Conservation (phyloP, 176 grass and related monocot species). For the Cenchrus purpureus region DNA sequence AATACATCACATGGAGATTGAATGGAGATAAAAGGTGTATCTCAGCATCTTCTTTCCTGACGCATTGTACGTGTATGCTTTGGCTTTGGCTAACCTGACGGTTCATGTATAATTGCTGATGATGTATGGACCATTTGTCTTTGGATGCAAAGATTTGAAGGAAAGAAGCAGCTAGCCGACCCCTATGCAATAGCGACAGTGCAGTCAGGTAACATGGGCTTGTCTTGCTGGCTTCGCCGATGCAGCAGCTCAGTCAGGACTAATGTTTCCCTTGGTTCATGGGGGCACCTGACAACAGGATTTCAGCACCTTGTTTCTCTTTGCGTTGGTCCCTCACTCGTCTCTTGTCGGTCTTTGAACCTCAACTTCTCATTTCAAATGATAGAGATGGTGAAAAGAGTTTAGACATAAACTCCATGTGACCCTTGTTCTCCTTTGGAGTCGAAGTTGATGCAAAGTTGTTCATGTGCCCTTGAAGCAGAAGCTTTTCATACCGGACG, state of each 20-base stretch:
- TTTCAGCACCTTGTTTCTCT: constrained; percentile 18
- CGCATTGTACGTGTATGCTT: background rate
- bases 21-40: background rate
- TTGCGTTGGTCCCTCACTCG: background rate
- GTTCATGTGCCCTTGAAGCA: background rate
- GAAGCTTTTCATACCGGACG: background rate
- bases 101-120: background rate
- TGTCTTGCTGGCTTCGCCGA: background rate
- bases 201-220: constrained; percentile 41
- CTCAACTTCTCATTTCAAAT: background rate
- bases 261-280: background rate
- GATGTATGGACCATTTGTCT: constrained; percentile 40
- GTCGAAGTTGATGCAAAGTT: background rate
- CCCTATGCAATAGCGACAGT: background rate
- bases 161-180: background rate
- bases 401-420: background rate
- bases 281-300: constrained; percentile 6
- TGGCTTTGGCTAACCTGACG: background rate
- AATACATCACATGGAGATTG: constrained; percentile 25
- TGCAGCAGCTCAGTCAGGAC: background rate
- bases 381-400: too few species aligned
- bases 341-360: background rate
- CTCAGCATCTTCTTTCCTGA: constrained; percentile 32
- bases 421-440: background rate
- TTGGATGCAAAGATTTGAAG: background rate